A percentile compares a stretch with the other conserved stretches of the same genome.
Evolutionary conservation across 768 basidiomycete species (phyloP).

Genomic region (Dioszegia crocea): DNA sequence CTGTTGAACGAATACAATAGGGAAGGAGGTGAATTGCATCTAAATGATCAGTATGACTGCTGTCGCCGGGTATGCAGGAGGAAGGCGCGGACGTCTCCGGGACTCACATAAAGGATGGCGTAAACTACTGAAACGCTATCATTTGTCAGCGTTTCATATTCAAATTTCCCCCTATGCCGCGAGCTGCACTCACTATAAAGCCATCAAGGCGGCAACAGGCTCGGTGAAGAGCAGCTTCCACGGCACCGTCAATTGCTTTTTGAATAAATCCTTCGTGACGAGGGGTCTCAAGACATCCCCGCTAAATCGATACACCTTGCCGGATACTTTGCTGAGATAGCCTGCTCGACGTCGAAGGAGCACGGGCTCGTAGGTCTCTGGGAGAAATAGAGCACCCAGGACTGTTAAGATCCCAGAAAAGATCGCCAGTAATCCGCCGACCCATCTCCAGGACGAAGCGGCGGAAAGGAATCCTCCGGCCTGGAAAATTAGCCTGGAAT

Average conservation of each 20-base stretch:
- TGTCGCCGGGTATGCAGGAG: neutral
- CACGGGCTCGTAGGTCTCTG: constrained; percentile 47
- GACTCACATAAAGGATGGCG: constrained; percentile 17
- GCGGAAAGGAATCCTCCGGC: constrained; percentile 45
- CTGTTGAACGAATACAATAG: constrained; percentile 46
- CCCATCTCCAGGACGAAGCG: constrained; percentile 43
- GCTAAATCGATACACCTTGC: constrained; percentile 34
- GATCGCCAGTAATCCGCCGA: constrained; percentile 37
- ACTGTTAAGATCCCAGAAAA: constrained; percentile 32
- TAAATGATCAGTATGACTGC: constrained; percentile 7
- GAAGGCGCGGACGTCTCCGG: neutral
- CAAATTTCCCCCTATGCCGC: too few relatives aligned
- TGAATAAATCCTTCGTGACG: constrained; percentile 29
- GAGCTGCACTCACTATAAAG: constrained; percentile 26
- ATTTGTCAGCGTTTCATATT: neutral
- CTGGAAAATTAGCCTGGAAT: neutral
- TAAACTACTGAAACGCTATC: constrained; percentile 12
- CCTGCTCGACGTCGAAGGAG: constrained; percentile 39
- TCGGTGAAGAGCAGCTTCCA: constrained; percentile 46
- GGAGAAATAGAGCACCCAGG: constrained; percentile 29
- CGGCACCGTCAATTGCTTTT: constrained; percentile 32
- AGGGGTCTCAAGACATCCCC: constrained; percentile 25
- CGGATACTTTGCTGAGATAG: constrained; percentile 31
- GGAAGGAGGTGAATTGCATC: constrained; percentile 49
- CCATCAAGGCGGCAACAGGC: constrained; percentile 42